Evolutionary conservation across 805 yeast genomes (phyloP).

Genomic region (Wickerhamiella kazuoi): DNA sequence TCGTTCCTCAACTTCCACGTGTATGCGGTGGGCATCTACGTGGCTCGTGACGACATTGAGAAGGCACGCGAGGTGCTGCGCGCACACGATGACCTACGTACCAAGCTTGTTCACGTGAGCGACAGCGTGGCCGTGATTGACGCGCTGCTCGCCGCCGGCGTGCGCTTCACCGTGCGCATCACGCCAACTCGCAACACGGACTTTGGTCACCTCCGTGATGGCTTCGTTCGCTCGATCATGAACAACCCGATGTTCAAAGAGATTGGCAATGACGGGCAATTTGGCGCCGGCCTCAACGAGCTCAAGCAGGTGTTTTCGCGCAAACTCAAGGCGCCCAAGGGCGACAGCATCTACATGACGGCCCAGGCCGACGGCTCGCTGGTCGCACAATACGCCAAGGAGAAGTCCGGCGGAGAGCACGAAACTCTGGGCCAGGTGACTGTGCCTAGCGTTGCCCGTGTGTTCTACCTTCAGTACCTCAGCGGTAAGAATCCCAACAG

Average conservation of each 20-base stretch:
- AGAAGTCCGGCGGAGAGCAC: conserved; percentile 14
- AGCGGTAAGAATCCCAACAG: conserved; percentile 52
- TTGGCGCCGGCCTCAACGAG: conserved; percentile 50
- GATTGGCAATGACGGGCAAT: conserved; percentile 24
- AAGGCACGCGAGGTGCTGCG: conserved; percentile 13
- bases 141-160: conserved; percentile 38
- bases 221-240: conserved; percentile 62
- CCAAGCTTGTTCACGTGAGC: conserved; percentile 24
- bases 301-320: conserved; percentile 42
- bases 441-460: conserved; percentile 43
- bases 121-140: conserved; percentile 37
- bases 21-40: conserved; percentile 71
- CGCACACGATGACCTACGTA: conserved; percentile 5
- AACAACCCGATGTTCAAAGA: conserved; percentile 44
- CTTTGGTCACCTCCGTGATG: conserved; percentile 76
- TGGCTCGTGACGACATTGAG: conserved; percentile 38
- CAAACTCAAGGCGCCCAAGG: conserved; percentile 58
- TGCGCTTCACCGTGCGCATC: conserved; percentile 53
- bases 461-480: conserved; percentile 61
- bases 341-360: conserved; percentile 48
- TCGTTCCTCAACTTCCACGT: conserved; percentile 71
- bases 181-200: conserved; percentile 85
- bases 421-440: conserved; percentile 39
- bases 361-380: conserved; percentile 32
- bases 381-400: conserved; percentile 25